Evolutionary conservation across 2,329 filamentous ascomycete species (phyloP), one percentile per base, ranked within the genome.

Genomic region (Aspergillus novoparasiticus): DNA sequence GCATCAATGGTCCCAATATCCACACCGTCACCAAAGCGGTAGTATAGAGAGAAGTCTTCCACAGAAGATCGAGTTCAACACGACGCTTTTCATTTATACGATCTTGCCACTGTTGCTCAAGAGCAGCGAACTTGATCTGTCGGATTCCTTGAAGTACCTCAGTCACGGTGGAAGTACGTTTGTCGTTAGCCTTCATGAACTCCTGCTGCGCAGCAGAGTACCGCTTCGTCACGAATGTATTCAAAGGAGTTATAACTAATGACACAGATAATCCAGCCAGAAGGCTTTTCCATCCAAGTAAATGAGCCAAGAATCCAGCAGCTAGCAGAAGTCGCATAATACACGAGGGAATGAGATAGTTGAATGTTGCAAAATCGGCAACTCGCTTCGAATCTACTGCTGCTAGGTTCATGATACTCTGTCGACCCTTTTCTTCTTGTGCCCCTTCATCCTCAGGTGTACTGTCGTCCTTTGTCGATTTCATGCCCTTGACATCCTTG

Each of bases 101-200:
- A 34, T 83, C 81, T 72, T 92, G 86, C 91, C 91, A 94, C 69
- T 91, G 87, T 34, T 82, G 79, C 75, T 94, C 91, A 1, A 92
- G 79, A 0, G 91, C 91, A 1, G 90, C 89, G 69, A 94, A 93
- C 72, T 94, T 94, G 79, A 94, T 93, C 76, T 94, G 91, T 1
- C 91, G 86, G 67, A 94, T 93, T 4, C 91, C 90, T 69, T 90
- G 86, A 1, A 94, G 79, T 1, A 89, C 90, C 75, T 94, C 91
- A 2, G 90, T 90, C 23, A 94, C 85, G 16, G 92, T 84, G 0
- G 85, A 87, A 75, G 92, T 84, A 75, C 93, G 93, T 63, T 87
- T 83, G 73, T 94, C 91, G 54, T 90, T 84, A 28, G 89, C 83
- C 72, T 90, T 91, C 91, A 94, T 93, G 53, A 93, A 76, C 56